A percentile compares a stretch with the other conserved stretches of the same genome.
Conservation (phyloP, 345 rosid species). For the Camelina laxa region DNA sequence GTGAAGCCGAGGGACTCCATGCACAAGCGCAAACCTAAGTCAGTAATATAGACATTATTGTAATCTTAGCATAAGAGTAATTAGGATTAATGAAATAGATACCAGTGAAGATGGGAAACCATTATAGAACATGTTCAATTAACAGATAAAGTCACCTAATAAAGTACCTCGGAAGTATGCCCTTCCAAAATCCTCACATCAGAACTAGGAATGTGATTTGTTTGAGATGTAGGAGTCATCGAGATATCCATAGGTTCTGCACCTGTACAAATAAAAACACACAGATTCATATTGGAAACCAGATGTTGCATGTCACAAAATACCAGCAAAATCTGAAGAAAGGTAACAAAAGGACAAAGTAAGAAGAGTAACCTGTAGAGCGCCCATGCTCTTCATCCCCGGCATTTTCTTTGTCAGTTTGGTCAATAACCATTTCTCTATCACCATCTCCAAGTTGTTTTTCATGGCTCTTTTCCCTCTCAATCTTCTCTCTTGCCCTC, state of each 20-base stretch:
- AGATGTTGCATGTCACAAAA: neutral
- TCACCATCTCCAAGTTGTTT: constrained; percentile 64
- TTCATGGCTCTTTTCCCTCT: constrained; percentile 67
- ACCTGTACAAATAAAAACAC: constrained; percentile 40
- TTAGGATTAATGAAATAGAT: constrained; percentile 2
- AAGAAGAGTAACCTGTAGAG: constrained; percentile 52
- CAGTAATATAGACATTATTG: constrained; percentile 8
- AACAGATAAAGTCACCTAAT: constrained; percentile 21
- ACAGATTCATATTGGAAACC: neutral
- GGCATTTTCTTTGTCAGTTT: constrained; percentile 54
- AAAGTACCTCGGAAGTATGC: constrained; percentile 92
- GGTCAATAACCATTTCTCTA: constrained; percentile 59
- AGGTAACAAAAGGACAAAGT: constrained; percentile 6
- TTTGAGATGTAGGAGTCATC: constrained; percentile 55
- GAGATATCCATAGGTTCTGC: constrained; percentile 84
- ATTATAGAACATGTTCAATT: constrained; percentile 12
- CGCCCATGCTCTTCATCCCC: constrained; percentile 63
- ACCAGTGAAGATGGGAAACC: constrained; percentile 8
- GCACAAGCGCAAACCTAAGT: constrained; percentile 97
- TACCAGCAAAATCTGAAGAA: neutral
- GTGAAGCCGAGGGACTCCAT: constrained; percentile 98
- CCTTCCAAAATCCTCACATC: constrained; percentile 97
- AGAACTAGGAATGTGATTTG: constrained; percentile 75
- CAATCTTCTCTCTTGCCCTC: constrained; percentile 57
- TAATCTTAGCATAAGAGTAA: constrained; percentile 5